Conservation (phyloP, 208 protist genomes). For the Tritrichomonas foetus region DNA sequence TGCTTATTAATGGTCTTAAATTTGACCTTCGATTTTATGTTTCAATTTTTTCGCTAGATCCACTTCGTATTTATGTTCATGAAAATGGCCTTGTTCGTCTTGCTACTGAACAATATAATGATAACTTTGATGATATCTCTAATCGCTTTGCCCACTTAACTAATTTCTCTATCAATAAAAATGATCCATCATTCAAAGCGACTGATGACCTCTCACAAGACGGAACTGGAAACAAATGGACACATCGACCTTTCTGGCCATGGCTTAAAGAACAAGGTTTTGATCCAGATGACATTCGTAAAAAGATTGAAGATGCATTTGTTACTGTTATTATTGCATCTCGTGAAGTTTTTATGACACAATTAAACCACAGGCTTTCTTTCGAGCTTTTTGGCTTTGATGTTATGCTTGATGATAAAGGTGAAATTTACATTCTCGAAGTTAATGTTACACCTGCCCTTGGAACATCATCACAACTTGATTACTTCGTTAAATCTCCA, state of each 20-base stretch:
- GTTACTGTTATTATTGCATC: conserved; percentile 15
- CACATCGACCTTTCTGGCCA: conserved; percentile 25
- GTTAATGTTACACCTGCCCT: conserved; percentile 53
- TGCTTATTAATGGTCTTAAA: conserved; percentile 52
- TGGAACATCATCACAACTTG: conserved; percentile 44
- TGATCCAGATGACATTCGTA: neutral
- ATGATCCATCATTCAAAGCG: neutral
- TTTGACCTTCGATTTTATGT: conserved; percentile 53
- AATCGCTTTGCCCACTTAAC: neutral
- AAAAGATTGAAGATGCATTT: neutral
- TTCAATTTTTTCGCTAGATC: conserved; percentile 26
- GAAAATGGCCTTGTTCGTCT: conserved; percentile 41
- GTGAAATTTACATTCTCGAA: conserved; percentile 49
- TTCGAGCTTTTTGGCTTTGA: conserved; percentile 55
- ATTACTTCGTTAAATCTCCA: conserved; percentile 46
- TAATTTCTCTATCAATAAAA: conserved; percentile 35
- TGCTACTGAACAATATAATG: conserved; percentile 43
- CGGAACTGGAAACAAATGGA: conserved; percentile 37
- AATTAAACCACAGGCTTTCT: neutral
- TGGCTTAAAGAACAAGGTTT: neutral
- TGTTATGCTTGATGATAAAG: conserved; percentile 50
- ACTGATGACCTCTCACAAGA: conserved; percentile 29
- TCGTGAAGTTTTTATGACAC: neutral
- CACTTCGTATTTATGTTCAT: conserved; percentile 41
- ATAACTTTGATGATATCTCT: neutral